Percentiles rank a stretch among this genome's conserved stretches.
Evolutionary conservation across 176 grass and related monocot species (phyloP).

Genomic region (Musa schizocarpa): DNA sequence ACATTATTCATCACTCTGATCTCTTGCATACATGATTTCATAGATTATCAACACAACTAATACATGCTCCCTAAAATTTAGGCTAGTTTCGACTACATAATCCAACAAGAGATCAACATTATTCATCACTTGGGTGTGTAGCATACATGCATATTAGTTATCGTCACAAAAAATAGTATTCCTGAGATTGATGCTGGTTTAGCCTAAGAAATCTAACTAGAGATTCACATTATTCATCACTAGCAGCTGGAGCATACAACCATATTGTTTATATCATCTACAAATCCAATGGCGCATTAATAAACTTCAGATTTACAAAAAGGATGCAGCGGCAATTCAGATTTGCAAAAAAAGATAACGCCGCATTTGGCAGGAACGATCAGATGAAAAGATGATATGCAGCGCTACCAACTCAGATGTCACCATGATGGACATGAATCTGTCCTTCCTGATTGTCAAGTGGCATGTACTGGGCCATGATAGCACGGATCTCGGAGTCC

Average conservation of each 20-base stretch:
- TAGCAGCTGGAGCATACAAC: too few relatives aligned
- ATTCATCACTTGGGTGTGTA: background rate
- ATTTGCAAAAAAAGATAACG: background rate
- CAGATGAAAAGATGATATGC: background rate
- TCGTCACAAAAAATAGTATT: background rate
- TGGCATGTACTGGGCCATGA: slow-evolving; percentile 19
- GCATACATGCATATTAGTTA: background rate
- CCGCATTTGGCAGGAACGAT: background rate
- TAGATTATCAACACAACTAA: too few relatives aligned
- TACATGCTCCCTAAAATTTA: too few relatives aligned
- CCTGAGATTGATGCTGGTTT: too few relatives aligned
- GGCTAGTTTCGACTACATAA: too few relatives aligned
- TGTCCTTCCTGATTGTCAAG: slow-evolving; percentile 8
- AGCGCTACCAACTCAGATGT: background rate
- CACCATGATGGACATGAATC: background rate
- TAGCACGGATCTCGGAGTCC: slow-evolving; percentile 14
- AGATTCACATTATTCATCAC: too few relatives aligned
- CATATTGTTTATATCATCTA: too few relatives aligned
- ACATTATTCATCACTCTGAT: background rate
- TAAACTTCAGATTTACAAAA: background rate
- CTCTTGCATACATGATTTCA: too few relatives aligned
- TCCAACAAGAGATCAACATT: background rate
- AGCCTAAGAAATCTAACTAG: too few relatives aligned
- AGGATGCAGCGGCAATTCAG: background rate
- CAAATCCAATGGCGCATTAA: too few relatives aligned